Evolutionary conservation across 2,329 filamentous ascomycete genomes (phyloP).

Genomic region (Zelopaecilomyces penicillatus): DNA sequence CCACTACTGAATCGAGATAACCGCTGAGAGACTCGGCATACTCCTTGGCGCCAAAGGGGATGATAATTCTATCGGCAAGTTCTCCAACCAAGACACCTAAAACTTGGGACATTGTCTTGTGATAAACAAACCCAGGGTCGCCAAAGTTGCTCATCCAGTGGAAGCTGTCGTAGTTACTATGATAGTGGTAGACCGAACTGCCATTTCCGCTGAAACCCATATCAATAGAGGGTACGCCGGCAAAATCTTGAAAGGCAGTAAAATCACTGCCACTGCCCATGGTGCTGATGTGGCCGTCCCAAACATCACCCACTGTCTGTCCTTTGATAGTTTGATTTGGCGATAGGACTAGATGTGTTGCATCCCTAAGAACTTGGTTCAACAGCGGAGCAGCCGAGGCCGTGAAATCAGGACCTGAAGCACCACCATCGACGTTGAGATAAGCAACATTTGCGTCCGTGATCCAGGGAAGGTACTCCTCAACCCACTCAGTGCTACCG

Average conservation of each 20-base stretch:
- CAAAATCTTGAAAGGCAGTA: slow-evolving; percentile 66
- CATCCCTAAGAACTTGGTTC: slow-evolving; percentile 62
- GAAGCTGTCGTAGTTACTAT: slow-evolving; percentile 86
- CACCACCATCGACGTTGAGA: slow-evolving; percentile 75
- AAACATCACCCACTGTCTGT: slow-evolving; percentile 65
- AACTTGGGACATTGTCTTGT: slow-evolving; percentile 57
- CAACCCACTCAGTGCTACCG: slow-evolving; percentile 88
- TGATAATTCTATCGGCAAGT: slow-evolving; percentile 51
- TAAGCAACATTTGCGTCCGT: slow-evolving; percentile 67
- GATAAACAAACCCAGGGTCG: slow-evolving; percentile 60
- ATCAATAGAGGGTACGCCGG: slow-evolving; percentile 58
- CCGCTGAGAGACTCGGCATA: slow-evolving; percentile 49
- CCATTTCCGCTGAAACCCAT: slow-evolving; percentile 45
- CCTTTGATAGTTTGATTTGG: slow-evolving; percentile 66
- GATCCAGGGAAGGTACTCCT: slow-evolving; percentile 81
- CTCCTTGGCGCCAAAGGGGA: slow-evolving; percentile 56
- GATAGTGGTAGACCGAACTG: slow-evolving; percentile 66
- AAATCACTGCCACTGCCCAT: slow-evolving; percentile 70
- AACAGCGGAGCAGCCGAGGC: slow-evolving; percentile 66
- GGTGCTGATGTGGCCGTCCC: slow-evolving; percentile 52
- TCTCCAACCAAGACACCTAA: slow-evolving; percentile 53
- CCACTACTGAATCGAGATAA: slow-evolving; percentile 45
- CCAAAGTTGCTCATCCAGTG: slow-evolving; percentile 80
- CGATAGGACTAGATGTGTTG: slow-evolving; percentile 53
- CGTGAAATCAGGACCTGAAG: slow-evolving; percentile 54